Evolutionary conservation across 352 stramenopile genomes (phyloP), one percentile per base, ranked within the genome.

Genomic region (Phytopythium delawarense): DNA sequence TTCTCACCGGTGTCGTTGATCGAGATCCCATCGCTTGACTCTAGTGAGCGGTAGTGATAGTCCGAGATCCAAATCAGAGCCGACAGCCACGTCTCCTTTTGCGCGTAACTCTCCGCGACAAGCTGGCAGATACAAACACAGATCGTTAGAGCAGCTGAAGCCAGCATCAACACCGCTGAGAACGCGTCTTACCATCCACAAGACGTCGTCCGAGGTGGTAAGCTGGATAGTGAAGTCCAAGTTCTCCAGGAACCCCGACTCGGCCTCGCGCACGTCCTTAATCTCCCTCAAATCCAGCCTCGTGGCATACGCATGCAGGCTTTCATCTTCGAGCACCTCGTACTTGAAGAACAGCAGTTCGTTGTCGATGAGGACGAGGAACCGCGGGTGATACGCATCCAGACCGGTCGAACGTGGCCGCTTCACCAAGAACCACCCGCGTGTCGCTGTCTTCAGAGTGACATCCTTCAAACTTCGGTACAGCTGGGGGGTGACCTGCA

Each of bases 11-110:
- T 66, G 69, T 74, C 15, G 59, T 56, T 59, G 11, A 59, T 57
- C 71, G 54, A 74, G 57, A 37, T 66, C 35, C 54, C 69, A 49
- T 44, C 69, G 54, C 46, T 65, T 62, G 50, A 58, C 4, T 75
- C 62, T 34, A 25, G 62, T 2, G 66, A 66, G 39, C 84, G 70
- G 61, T 85, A 93, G 66, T 94, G 89, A 44, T 92, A 96, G 64
- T 96, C 87, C 4, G 84, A 92, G 12, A 91, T 65, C 87, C 87
- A 96, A 28, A 96, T 91, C 23, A 96, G 64, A 23, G 82, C 65
- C n/a, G 83, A 88, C 0, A 94, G 61, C 87, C 87, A 96, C n/a
- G 82, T 84, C 65, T 96, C 84, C 59, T 94, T 96, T 53, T 93
- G 85, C 18, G 72, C 84, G 54, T 88, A 87, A 28, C 76, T 88